Evolutionary conservation across 2,329 filamentous ascomycete species (phyloP).

Genomic region (Plectosphaerella sp.): DNA sequence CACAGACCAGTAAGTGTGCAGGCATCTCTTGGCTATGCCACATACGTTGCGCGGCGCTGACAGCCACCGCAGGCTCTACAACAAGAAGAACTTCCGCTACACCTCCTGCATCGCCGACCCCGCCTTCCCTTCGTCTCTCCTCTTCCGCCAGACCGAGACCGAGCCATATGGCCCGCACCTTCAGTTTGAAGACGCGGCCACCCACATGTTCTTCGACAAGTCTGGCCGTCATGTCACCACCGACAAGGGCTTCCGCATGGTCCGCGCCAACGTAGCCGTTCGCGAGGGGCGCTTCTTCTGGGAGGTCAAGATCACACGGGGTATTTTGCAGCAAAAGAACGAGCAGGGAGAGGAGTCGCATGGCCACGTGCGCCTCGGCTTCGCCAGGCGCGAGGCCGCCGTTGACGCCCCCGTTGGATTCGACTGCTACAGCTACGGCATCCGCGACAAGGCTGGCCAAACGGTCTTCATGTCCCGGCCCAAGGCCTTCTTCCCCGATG

Average conservation of each 20-base stretch:
- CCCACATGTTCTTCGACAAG: constrained; percentile 77
- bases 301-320: constrained; percentile 84
- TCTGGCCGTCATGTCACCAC: constrained; percentile 77
- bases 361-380: constrained; percentile 78
- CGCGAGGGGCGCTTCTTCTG: constrained; percentile 90
- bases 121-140: constrained; percentile 77
- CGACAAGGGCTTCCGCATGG: constrained; percentile 88
- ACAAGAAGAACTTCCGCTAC: constrained; percentile 78
- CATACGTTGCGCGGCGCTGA: neutral
- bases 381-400: constrained; percentile 74
- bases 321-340: constrained; percentile 48
- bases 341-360: constrained; percentile 40
- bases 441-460: constrained; percentile 85
- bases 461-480: constrained; percentile 91
- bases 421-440: constrained; percentile 89
- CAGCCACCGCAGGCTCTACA: constrained; percentile 43
- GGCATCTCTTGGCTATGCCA: no score
- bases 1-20: constrained; percentile 54
- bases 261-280: constrained; percentile 83
- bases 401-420: constrained; percentile 82
- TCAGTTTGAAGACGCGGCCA: constrained; percentile 87
- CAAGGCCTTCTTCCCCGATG: constrained; percentile 79
- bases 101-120: constrained; percentile 88
- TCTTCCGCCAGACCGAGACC: constrained; percentile 84
- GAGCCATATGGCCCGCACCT: constrained; percentile 79